Evolutionary conservation across 73 alveolate genomes (phyloP), one percentile per base, ranked within the genome.

Genomic region (Paramecium sexaurelia): DNA sequence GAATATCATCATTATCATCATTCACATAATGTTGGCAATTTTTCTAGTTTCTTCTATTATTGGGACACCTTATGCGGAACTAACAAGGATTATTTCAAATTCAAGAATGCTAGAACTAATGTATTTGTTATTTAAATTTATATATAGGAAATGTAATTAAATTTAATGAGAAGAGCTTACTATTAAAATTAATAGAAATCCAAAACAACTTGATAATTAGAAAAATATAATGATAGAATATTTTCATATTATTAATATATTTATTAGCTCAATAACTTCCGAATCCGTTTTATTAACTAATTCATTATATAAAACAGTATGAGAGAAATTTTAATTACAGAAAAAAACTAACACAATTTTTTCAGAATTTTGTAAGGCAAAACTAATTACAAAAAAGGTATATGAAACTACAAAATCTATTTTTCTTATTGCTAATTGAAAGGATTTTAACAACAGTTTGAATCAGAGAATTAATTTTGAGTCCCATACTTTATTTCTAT

Each of bases 1-100:
- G 85, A 85, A 17, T 96, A 93, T 69, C 98, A 96, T 47, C 95
- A 96, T 73, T 96, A 71, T 61, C 98, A 96, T 83, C 98, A 96
- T 55, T 84, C 97, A 19, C 94, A 93, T 45, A 96, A 96, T 86
- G 85, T 94, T 29, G 97, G 98, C 8, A 94, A 94, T 87, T 96
- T 32, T 75, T 83, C 96, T 19, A 85, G 94, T 5, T 91, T 94
- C 86, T 94, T 96, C 75, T 71, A 82, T n/a, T 87, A 92, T 90
- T 95, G 97, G 96, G 98, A 96, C 47, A 85, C 96, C 22, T 3
- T 95, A 15, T 92, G 69, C 43, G 92, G 93, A 22, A 86, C 92
- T 9, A 95, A 95, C 55, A 91, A 68, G 40, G 91, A 67, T 5
- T 95, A 37, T 55, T 85, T 85, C 67, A 33, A 41, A 68, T 85